These are phyloP conservation scores for Trametes cingulata DNA, from an alignment of 768 basidiomycete species.

Conservation along the genomic window DNA sequence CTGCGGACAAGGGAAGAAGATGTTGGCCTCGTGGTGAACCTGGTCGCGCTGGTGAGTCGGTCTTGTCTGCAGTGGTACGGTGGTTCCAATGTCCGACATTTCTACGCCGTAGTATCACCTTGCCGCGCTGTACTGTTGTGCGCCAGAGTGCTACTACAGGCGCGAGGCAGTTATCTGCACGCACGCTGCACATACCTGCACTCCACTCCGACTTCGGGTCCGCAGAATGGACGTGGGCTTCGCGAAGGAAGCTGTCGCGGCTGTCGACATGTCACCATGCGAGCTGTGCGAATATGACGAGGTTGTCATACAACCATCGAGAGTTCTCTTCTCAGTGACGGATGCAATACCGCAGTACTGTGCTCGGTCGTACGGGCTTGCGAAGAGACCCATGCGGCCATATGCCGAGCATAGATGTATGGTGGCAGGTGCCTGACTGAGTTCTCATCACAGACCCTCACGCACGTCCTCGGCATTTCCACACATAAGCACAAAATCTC, in stretches of 20 bases:
- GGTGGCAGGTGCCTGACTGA: background rate
- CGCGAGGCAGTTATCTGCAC: background rate
- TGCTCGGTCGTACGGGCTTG: no score
- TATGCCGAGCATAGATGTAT: background rate
- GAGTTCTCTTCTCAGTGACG: no score
- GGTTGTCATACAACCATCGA: no score
- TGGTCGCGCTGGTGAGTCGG: slow-evolving; percentile 55
- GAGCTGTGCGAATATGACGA: no score
- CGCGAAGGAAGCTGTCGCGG: no score
- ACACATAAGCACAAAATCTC: slow-evolving; percentile 59
- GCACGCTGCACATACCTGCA: slow-evolving; percentile 7
- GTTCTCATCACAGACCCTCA: slow-evolving; percentile 48
- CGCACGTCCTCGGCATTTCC: slow-evolving; percentile 57
- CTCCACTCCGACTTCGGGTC: background rate
- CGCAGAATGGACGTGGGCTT: no score
- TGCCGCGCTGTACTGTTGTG: background rate
- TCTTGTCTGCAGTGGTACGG: background rate
- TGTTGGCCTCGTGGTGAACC: slow-evolving; percentile 54
- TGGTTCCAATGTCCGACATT: background rate
- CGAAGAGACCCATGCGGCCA: background rate
- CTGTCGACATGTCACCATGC: no score
- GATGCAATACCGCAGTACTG: no score
- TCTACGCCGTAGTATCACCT: background rate
- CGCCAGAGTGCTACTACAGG: background rate
- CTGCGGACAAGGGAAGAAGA: slow-evolving; percentile 69